Base-by-base conservation (phyloP, 176 grass and related monocot genomes). In the Calamus simplicifolius region DNA sequence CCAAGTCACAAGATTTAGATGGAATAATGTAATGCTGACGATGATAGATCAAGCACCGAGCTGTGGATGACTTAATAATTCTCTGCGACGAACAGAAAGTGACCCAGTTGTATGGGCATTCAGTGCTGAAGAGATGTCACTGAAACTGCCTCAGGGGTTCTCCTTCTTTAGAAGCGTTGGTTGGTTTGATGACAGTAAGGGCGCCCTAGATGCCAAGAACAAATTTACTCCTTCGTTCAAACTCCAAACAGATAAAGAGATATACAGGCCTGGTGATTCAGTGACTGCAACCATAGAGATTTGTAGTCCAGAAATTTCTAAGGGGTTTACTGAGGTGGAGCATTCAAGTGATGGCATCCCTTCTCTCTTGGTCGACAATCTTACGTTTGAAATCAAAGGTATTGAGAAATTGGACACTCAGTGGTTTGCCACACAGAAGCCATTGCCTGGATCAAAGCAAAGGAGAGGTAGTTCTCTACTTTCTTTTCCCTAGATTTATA, bases 371-470 rank as follows among this genome's bases (percentile, higher is more conserved):
- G 49, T 96, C 29, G 92, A 88, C 80, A 66, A 51, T 5, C 62
- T 96, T 51, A 79, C 80, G 4, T 96, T 90, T 18, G 87, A 96
- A 59, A 54, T 96, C 19, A 90, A 88, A 71, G 92, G 92, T 43
- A 77, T 96, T 16, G 92, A 96, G 87, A 96, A 90, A 66, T 64
- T 96, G 78, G 92, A 96, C 58, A 82, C 48, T 7, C 87, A 91
- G 54, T 97, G 87, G 87, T 97, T 85, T 69, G 77, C 93, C 49
- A 82, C 80, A 50, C 69, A 65, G 27, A 88, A 90, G 73, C 81
- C 84, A 53, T 66, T 82, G 16, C 83, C 87, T 52, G 84, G 84
- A 48, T 91, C 84, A 29, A 97, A 82, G 68, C 77, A 81, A 75
- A 88, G 79, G 50, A 82, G 84, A 97, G 93, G 93, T 88, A 77